Conservation (phyloP, 1,139 yeast species). For the Zygosaccharomyces sapae region DNA sequence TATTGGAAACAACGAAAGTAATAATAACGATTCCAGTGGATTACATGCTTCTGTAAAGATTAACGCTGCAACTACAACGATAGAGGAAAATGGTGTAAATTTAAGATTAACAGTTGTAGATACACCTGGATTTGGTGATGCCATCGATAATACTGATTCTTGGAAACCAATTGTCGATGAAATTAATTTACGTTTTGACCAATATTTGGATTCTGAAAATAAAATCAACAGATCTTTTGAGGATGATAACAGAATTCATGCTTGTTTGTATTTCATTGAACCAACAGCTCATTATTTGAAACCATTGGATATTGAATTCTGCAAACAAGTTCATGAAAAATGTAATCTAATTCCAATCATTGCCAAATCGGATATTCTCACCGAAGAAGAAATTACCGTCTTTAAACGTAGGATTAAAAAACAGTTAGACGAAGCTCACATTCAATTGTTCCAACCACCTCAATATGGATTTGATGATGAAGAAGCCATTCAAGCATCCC, state of each 20-base stretch:
- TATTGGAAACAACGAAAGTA: constrained; percentile 11
- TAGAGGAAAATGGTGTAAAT: constrained; percentile 92
- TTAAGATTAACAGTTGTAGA: constrained; percentile 81
- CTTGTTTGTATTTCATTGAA: constrained; percentile 84
- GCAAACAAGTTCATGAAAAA: constrained; percentile 84
- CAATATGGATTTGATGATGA: constrained; percentile 82
- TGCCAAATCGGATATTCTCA: constrained; percentile 90
- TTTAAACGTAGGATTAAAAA: constrained; percentile 74
- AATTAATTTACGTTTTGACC: constrained; percentile 80
- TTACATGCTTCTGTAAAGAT: constrained; percentile 51
- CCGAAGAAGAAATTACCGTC: constrained; percentile 74
- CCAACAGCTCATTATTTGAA: constrained; percentile 95
- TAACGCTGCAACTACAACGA: constrained; percentile 62
- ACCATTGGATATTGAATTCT: constrained; percentile 82
- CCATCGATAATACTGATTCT: constrained; percentile 78
- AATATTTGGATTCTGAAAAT: constrained; percentile 85
- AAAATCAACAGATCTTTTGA: constrained; percentile 73
- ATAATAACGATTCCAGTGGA: constrained; percentile 26
- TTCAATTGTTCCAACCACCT: constrained; percentile 76
- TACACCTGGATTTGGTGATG: constrained; percentile 93
- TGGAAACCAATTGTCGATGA: constrained; percentile 95
- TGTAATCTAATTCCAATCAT: constrained; percentile 92
- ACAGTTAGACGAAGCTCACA: constrained; percentile 72
- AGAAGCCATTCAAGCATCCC: constrained; percentile 64
- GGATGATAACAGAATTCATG: constrained; percentile 78